Conservation (phyloP, 179 eudicot species). For the Spergularia azorica region DNA sequence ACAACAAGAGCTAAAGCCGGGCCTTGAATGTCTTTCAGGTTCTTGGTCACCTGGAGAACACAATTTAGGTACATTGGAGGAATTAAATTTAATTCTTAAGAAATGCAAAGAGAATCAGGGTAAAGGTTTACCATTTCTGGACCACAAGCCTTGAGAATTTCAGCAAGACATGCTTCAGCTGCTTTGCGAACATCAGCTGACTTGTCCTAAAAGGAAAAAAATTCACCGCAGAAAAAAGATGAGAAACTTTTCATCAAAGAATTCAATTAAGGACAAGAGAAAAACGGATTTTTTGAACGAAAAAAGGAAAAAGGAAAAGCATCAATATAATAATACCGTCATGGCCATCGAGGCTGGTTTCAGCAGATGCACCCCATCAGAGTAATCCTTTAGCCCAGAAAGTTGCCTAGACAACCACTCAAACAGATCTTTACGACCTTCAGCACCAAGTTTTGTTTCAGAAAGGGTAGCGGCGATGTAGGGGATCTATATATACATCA, state of each 20-base stretch:
- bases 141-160: conserved; percentile 76
- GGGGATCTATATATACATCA: conserved; percentile 54
- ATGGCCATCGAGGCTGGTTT: conserved; percentile 77
- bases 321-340: conserved; percentile 54
- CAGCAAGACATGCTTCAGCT: conserved; percentile 83
- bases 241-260: neutral
- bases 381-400: conserved; percentile 52
- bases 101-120: neutral
- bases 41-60: conserved; percentile 65
- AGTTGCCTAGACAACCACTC: conserved; percentile 92
- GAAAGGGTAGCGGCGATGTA: conserved; percentile 68
- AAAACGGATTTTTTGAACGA: neutral
- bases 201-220: conserved; percentile 64
- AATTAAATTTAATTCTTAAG: neutral
- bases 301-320: neutral
- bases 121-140: conserved; percentile 53
- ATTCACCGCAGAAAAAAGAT: neutral
- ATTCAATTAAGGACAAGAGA: neutral
- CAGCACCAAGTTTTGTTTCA: conserved; percentile 92
- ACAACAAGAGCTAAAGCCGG: conserved; percentile 74
- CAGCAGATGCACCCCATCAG: conserved; percentile 84
- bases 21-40: conserved; percentile 89
- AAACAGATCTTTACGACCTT: conserved; percentile 98
- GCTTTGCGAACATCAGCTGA: conserved; percentile 99
- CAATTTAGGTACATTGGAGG: neutral